phyloP scores from a whole-genome alignment of 257 asterid species.

The Datura wrightii region DNA sequence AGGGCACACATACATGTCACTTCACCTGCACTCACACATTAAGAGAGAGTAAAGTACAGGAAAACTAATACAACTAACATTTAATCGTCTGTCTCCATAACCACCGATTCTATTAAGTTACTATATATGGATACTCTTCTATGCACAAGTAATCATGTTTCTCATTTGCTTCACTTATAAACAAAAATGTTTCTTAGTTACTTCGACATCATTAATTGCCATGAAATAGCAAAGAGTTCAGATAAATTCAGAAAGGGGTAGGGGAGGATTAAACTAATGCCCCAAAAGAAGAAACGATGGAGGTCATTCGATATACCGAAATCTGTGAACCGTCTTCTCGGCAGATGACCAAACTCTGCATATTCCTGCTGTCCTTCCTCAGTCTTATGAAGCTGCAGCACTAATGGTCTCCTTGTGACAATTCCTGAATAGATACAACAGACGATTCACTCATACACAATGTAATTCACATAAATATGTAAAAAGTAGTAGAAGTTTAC shows the following conservation, averaged over 20 bases:
- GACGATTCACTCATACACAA: neutral
- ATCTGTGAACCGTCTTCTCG: conserved; percentile 68
- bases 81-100: neutral
- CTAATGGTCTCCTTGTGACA: conserved; percentile 97
- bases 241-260: neutral
- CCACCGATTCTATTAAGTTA: neutral
- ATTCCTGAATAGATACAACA: conserved; percentile 56
- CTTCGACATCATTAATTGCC: neutral
- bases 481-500: neutral
- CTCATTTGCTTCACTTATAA: neutral
- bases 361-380: conserved; percentile 83
- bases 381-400: conserved; percentile 81
- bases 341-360: conserved; percentile 91
- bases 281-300: neutral
- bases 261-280: neutral
- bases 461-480: neutral
- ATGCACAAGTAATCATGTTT: neutral
- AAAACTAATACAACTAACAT: neutral
- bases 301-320: conserved; percentile 56
- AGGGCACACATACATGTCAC: conserved; percentile 16
- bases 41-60: neutral
- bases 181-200: neutral
- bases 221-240: neutral
- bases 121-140: conserved; percentile 7
- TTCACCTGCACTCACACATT: neutral